These are phyloP conservation scores for Quercus aquifolioides DNA, from an alignment of 306 rosid genomes.

Conservation along the genomic window DNA sequence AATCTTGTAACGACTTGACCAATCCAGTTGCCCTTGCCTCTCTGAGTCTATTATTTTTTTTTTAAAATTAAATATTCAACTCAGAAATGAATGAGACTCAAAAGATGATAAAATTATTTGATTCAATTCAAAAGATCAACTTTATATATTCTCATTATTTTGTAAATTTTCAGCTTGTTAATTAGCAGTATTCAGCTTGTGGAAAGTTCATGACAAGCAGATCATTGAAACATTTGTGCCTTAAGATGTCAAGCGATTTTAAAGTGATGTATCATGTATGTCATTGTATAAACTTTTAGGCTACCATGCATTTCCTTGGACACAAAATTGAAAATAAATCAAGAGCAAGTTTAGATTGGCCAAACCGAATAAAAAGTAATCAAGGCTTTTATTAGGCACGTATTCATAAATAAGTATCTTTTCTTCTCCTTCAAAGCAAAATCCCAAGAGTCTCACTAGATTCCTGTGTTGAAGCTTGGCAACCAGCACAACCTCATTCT, in stretches of 20 bases:
- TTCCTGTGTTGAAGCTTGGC: too few species aligned
- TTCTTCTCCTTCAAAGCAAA: too few species aligned
- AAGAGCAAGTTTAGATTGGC: background rate
- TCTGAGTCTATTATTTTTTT: constrained; percentile 27
- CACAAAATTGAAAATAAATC: background rate
- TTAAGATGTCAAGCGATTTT: too few species aligned
- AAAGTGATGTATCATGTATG: too few species aligned
- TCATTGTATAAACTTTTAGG: too few species aligned
- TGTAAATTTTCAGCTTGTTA: too few species aligned
- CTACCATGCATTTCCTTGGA: background rate
- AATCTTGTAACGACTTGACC: constrained; percentile 48
- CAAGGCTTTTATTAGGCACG: constrained; percentile 12
- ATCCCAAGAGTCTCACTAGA: too few species aligned
- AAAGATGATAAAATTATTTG: too few species aligned
- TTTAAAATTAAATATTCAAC: background rate
- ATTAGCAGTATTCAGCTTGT: background rate
- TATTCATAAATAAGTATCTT: constrained; percentile 59
- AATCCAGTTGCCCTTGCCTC: constrained; percentile 37
- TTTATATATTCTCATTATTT: background rate
- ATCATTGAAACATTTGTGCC: background rate
- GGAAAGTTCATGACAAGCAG: background rate
- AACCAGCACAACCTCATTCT: too few species aligned
- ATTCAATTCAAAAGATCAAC: too few species aligned
- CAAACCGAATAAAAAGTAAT: constrained; percentile 57
- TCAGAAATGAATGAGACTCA: background rate